Evolutionary conservation across 1,284 basidiomycete species (phyloP), one percentile per base, ranked within the genome.

Genomic region (Sanguinoderma infundibulare): DNA sequence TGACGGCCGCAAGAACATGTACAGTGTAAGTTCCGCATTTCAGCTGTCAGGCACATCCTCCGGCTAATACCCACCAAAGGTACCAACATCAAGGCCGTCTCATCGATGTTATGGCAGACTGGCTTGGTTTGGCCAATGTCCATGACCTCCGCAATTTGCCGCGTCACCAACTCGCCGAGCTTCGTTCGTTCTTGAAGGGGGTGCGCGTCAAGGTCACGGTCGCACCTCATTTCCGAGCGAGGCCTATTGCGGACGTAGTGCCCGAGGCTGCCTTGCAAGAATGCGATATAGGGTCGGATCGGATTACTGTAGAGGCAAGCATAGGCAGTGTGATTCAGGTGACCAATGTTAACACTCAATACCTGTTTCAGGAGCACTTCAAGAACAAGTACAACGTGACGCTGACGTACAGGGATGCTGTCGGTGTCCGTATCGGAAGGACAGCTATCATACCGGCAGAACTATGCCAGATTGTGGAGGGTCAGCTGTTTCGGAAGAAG

Each of bases 401-500:
- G 4, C 40, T 61, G 6, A 20, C 12, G 5, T 8, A 52, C 17
- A 20, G 26, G 5, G 47, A 35, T 12, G 51, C n/a, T 9, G 24
- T 58, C 30, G 60, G 60, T n/a, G 53, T 57, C 12, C 56, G 49
- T 10, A 12, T 57, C 9, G 60, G 60, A 36, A 54, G 55, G 36
- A 42, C 55, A 15, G 52, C 60, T 1, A 67, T 82, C 15, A 69
- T 83, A 12, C 83, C 84, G 0, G 73, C 78, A 0, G 83, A 86
- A 62, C 60, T 82, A 0, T 82, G 81, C 64, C 59, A 63, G 0
- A 70, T 86, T 4, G 63, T 74, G 22, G 70, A 71, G 0, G 80
- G 81, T 0, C 83, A 85, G 59, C 64, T 83, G 2, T 82, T 77
- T 69, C 78, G 75, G 66, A 77, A 79, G 51, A 76, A 76, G 47